phyloP scores from a whole-genome alignment of 352 stramenopile genomes.

The Pythium rishiriense region DNA sequence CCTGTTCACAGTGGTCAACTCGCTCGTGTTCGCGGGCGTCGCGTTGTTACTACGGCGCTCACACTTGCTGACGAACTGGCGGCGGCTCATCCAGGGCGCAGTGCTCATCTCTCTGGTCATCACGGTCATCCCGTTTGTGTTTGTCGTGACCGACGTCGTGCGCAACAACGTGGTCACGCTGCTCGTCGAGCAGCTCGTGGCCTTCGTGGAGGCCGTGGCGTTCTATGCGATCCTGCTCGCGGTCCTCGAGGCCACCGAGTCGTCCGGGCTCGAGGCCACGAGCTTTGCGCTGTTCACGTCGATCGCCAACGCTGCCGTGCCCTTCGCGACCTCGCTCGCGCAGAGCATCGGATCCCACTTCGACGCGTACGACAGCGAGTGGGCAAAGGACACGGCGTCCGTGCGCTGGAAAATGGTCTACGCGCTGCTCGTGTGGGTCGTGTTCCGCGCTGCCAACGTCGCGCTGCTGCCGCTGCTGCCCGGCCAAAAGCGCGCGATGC shows the following conservation, averaged over 20 bases:
- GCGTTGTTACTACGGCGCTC: conserved; percentile 33
- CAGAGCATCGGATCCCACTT: conserved; percentile 65
- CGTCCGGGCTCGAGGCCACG: conserved; percentile 41
- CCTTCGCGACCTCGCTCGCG: conserved; percentile 58
- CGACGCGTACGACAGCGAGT: conserved; percentile 60
- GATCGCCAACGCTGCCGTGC: conserved; percentile 51
- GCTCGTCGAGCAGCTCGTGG: conserved; percentile 50
- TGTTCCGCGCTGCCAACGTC: conserved; percentile 40
- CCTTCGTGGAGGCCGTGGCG: conserved; percentile 50
- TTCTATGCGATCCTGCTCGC: conserved; percentile 56
- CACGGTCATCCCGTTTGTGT: conserved; percentile 41
- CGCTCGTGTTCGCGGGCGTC: conserved; percentile 39
- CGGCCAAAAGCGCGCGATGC: conserved; percentile 36
- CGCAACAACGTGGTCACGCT: conserved; percentile 48
- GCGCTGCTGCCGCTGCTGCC: conserved; percentile 44
- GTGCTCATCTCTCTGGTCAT: conserved; percentile 39
- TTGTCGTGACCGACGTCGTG: conserved; percentile 59
- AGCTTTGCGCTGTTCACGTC: conserved; percentile 57
- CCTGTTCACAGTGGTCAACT: conserved; percentile 48
- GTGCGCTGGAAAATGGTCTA: conserved; percentile 48
- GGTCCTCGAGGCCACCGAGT: conserved; percentile 45
- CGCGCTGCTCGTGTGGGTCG: conserved; percentile 44
- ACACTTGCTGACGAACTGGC: conserved; percentile 40
- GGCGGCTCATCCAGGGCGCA: conserved; percentile 35
- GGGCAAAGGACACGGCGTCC: conserved; percentile 39